Percentiles rank a stretch among this genome's conserved stretches.
phyloP scores from a whole-genome alignment of 1,284 basidiomycete genomes.

The Rhodotorula sp. region DNA sequence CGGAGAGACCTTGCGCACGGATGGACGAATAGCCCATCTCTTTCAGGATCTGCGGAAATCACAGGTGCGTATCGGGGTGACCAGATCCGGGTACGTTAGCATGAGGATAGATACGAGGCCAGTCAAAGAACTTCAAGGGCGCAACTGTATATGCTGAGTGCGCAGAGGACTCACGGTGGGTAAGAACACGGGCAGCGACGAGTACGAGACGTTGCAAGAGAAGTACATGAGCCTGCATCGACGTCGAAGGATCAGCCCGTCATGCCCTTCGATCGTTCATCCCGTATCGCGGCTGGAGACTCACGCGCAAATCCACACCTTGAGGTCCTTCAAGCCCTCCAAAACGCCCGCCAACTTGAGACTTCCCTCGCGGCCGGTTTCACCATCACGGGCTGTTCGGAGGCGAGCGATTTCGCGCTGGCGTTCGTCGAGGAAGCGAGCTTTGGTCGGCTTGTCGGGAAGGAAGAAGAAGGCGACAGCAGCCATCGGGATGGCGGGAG shows the following conservation, averaged over 20 bases:
- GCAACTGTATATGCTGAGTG: neutral
- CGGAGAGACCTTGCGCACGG: conserved; percentile 30
- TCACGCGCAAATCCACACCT: conserved; percentile 40
- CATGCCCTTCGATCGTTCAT: too few species aligned
- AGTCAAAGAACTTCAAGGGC: too few species aligned
- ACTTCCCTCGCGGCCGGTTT: conserved; percentile 10
- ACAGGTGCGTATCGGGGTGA: too few species aligned
- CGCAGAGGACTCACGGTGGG: conserved; percentile 28
- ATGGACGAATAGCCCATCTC: conserved; percentile 43
- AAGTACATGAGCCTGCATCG: conserved; percentile 38
- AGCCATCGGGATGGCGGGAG: conserved; percentile 43
- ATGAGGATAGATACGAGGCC: too few species aligned
- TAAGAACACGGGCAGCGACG: conserved; percentile 45
- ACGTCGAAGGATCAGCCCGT: neutral
- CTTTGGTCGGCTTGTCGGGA: conserved; percentile 42
- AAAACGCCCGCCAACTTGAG: conserved; percentile 19
- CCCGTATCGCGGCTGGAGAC: neutral
- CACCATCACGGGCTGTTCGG: conserved; percentile 35
- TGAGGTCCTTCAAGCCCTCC: conserved; percentile 41
- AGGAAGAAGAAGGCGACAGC: conserved; percentile 42
- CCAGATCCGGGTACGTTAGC: neutral
- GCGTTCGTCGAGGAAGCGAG: conserved; percentile 41
- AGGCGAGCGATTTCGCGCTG: conserved; percentile 44
- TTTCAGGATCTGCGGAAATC: conserved; percentile 33
- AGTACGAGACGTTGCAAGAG: conserved; percentile 45